Evolutionary conservation across 805 yeast species (phyloP).

Genomic region (Metschnikowia chrysomelidarum): DNA sequence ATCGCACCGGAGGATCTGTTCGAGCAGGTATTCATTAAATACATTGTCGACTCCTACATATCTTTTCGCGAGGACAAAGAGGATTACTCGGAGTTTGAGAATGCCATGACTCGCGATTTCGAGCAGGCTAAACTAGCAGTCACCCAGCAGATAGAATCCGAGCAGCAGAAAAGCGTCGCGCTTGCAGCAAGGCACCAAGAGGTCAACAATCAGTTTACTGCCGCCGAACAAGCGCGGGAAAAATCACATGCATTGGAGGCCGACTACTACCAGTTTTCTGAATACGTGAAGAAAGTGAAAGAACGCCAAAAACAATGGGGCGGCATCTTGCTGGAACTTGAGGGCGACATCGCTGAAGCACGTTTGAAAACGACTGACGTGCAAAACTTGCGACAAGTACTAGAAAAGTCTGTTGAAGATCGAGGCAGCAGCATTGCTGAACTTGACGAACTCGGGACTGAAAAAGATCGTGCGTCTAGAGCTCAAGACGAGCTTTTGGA

Average conservation of each 20-base stretch:
- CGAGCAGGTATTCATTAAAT: conserved; percentile 54
- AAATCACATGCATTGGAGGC: conserved; percentile 63
- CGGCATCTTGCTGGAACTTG: conserved; percentile 52
- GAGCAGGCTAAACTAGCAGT: conserved; percentile 50
- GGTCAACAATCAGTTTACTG: conserved; percentile 43
- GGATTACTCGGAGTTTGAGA: conserved; percentile 53
- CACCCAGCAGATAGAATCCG: conserved; percentile 41
- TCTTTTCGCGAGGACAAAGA: conserved; percentile 64
- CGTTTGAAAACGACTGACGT: conserved; percentile 41
- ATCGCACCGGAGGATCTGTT: conserved; percentile 43
- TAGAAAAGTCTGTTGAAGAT: conserved; percentile 41
- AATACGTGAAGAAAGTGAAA: conserved; percentile 68
- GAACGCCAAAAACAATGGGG: conserved; percentile 67
- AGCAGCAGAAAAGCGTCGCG: conserved; percentile 40
- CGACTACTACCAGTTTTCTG: conserved; percentile 67
- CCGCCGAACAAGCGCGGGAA: conserved; percentile 46
- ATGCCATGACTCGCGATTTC: conserved; percentile 57
- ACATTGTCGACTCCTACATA: conserved; percentile 64
- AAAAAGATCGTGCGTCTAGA: conserved; percentile 57
- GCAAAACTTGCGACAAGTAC: conserved; percentile 39
- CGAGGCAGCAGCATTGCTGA: conserved; percentile 62
- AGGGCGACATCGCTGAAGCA: conserved; percentile 49
- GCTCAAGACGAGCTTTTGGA: conserved; percentile 45
- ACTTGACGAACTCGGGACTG: conserved; percentile 60
- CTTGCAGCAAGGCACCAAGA: conserved; percentile 41